phyloP scores from a whole-genome alignment of 106 monocot species.

The Cymbidium sinense region DNA sequence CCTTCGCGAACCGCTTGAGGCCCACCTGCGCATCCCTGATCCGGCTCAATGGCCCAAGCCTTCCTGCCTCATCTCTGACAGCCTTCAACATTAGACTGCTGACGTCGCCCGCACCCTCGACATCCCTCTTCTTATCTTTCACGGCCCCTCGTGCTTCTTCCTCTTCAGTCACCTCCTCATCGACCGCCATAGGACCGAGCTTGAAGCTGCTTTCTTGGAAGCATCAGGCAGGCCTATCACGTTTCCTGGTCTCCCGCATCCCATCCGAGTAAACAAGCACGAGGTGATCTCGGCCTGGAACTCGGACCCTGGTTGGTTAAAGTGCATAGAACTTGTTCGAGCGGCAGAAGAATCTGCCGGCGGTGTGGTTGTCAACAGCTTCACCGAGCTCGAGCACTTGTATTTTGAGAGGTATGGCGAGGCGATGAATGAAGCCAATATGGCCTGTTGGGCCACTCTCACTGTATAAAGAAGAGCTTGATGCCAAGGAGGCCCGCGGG shows the following conservation, averaged over 20 bases:
- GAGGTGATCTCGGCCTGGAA: constrained; percentile 9
- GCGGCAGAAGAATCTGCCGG: constrained; percentile 2
- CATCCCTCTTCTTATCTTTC: constrained; percentile 40
- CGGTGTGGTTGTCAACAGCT: constrained; percentile 43
- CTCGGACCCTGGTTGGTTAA: background rate
- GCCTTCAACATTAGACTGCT: constrained; percentile 22
- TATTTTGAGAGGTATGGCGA: constrained; percentile 20
- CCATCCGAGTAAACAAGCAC: background rate
- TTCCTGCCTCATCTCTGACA: constrained; percentile 43
- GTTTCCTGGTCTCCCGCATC: constrained; percentile 27
- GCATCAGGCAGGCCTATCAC: constrained; percentile 5
- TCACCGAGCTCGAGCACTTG: constrained; percentile 31
- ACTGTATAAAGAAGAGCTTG: background rate
- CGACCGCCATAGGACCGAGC: background rate
- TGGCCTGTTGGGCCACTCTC: background rate
- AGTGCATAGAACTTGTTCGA: background rate
- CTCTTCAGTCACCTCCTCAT: constrained; percentile 6
- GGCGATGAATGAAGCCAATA: background rate
- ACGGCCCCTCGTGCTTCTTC: constrained; percentile 24
- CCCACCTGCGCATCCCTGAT: constrained; percentile 5
- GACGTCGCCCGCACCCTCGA: constrained; percentile 24
- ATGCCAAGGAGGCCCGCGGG: background rate
- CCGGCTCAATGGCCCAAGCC: constrained; percentile 2
- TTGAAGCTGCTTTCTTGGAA: background rate
- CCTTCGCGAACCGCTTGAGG: background rate